Base-by-base conservation (phyloP, 2,329 filamentous ascomycete genomes). In the Claviceps humidiphila region DNA sequence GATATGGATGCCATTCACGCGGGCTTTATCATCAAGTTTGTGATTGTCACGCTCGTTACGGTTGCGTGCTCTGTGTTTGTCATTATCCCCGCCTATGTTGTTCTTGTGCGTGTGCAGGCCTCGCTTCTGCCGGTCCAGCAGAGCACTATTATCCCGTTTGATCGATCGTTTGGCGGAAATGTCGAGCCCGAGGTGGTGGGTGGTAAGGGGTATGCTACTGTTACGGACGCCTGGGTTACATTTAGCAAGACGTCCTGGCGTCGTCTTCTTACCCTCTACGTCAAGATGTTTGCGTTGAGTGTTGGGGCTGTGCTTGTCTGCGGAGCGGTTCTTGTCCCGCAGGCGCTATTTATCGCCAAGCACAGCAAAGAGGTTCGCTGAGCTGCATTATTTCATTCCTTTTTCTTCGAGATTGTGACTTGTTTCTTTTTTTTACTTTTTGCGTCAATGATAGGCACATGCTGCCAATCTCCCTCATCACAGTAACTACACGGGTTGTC, bases 131-230 rank as follows among this genome's bases (percentile, higher is more conserved):
- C 89, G 0, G 84, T 88, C 54, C 82, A 87, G 17, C 78, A 89
- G 58, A 85, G 94, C 69, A 82, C 87, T 26, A 86, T 96, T 57
- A 83, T 97, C 39, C 84, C 88, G 37, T 95, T 97, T 61, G 91
- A 97, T 73, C 86, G 89, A 58, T 84, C 84, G 34, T 94, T 94
- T 62, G 80, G 78, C 57, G 87, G 87, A 59, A 85, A 82, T 64
- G 80, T 91, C 30, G 80, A 84, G 57, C 82, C 87, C n/a, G 78
- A 80, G 54, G 76, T 89, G 49, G 73, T 89, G n/a, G 83, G 81
- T 54, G 87, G 85, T 51, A 78, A 75, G 57, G 86, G 87, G 58
- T 82, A 80, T 58, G 75, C 87, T 56, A 79, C 84, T 42, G 77
- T 91, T 61, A 66, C 78, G 49, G 85, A 91, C 60, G 89, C 89